A percentile compares a stretch with the other conserved stretches of the same genome.
Evolutionary conservation across 2,329 filamentous ascomycete genomes (phyloP).

Genomic region (Ceratocystis smalleyi): DNA sequence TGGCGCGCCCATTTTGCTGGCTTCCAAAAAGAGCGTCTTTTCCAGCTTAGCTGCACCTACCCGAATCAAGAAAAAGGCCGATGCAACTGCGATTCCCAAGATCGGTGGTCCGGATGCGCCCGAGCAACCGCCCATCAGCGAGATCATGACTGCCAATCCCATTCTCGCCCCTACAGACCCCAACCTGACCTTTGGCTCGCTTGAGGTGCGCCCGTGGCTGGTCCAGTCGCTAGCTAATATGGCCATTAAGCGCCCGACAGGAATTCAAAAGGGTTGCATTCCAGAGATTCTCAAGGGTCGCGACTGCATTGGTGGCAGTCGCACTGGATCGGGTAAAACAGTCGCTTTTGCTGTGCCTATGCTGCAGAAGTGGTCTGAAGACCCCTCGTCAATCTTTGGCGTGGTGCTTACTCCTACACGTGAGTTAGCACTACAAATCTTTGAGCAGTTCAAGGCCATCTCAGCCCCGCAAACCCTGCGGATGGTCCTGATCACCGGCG

Average conservation of each 20-base stretch:
- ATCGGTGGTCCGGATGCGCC: slow-evolving; percentile 16
- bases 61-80: slow-evolving; percentile 32
- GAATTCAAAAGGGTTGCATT: slow-evolving; percentile 85
- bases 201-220: slow-evolving; percentile 74
- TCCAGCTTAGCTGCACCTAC: slow-evolving; percentile 37
- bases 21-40: slow-evolving; percentile 24
- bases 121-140: slow-evolving; percentile 10
- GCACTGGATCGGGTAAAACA: slow-evolving; percentile 94
- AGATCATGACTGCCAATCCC: slow-evolving; percentile 21
- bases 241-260: slow-evolving; percentile 77
- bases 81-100: slow-evolving; percentile 18
- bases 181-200: slow-evolving; percentile 51
- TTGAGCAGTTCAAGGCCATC: slow-evolving; percentile 88
- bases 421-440: slow-evolving; percentile 89
- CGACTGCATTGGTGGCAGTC: slow-evolving; percentile 87
- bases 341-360: slow-evolving; percentile 92
- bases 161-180: slow-evolving; percentile 39
- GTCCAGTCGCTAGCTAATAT: slow-evolving; percentile 58
- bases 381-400: slow-evolving; percentile 82
- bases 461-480: slow-evolving; percentile 78
- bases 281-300: slow-evolving; percentile 79
- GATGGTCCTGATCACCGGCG: slow-evolving; percentile 76
- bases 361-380: slow-evolving; percentile 79
- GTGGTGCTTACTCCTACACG: slow-evolving; percentile 78
- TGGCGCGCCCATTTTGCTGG: slow-evolving; percentile 18